Conservation (phyloP, 78 protist genomes). For the Fonticula alba region DNA sequence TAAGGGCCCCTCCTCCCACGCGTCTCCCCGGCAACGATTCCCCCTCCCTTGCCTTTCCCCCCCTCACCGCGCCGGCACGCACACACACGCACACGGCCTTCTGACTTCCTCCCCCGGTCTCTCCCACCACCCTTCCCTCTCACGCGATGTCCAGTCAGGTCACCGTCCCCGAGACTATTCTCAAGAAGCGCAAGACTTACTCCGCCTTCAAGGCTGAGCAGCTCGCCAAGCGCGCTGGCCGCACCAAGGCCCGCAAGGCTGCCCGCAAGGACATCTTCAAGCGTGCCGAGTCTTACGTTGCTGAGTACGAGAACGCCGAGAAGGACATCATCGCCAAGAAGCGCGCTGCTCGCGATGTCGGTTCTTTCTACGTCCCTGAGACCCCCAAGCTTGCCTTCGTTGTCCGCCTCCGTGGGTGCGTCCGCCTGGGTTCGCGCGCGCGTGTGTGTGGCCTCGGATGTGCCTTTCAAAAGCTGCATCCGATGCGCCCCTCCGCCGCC, state of each 20-base stretch:
- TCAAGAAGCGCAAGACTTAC: constrained; percentile 43
- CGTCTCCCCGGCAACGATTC: no score
- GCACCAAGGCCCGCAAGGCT: constrained; percentile 7
- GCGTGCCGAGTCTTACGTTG: constrained; percentile 67
- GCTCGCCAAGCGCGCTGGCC: not conserved
- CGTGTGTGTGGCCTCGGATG: not conserved
- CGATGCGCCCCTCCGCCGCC: not conserved
- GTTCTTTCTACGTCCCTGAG: constrained; percentile 76
- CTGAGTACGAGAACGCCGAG: constrained; percentile 66
- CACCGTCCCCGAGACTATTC: constrained; percentile 35
- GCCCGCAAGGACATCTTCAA: constrained; percentile 36
- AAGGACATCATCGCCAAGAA: constrained; percentile 23
- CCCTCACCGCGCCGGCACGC: no score
- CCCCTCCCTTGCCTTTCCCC: no score
- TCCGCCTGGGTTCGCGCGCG: no score
- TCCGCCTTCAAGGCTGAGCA: constrained; percentile 11
- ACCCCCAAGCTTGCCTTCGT: constrained; percentile 97
- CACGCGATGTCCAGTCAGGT: no score
- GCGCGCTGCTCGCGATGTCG: constrained; percentile 67
- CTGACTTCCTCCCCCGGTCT: no score
- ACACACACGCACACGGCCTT: no score
- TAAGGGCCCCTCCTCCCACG: no score
- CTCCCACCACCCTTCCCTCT: no score
- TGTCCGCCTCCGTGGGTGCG: constrained; percentile 87
- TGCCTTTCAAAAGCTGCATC: not conserved